Percentiles rank a stretch among this genome's conserved stretches.
Conservation (phyloP, 257 asterid species). For the Nicotiana knightiana region DNA sequence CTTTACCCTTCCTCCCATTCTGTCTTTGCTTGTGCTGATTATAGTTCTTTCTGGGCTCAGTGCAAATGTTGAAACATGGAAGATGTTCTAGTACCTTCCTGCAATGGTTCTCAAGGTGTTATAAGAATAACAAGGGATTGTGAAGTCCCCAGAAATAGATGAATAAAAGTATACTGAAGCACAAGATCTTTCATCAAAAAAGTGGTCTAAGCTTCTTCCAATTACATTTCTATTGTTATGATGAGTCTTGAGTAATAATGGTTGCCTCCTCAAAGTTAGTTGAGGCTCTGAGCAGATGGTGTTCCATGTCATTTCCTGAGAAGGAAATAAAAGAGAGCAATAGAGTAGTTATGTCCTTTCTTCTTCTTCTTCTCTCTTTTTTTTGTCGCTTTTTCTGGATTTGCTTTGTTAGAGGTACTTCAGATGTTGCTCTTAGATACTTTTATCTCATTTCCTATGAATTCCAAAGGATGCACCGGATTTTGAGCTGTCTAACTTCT, state of each 20-base stretch:
- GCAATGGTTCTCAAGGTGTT: neutral
- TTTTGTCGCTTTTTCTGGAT: neutral
- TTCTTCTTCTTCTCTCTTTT: neutral
- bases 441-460: neutral
- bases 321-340: neutral
- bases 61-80: neutral
- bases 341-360: neutral
- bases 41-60: neutral
- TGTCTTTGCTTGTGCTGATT: neutral
- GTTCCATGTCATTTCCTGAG: neutral
- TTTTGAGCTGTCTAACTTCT: conserved; percentile 6
- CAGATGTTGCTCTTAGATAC: neutral
- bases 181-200: neutral
- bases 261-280: neutral
- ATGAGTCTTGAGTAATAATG: neutral
- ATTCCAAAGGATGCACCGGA: neutral
- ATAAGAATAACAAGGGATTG: neutral
- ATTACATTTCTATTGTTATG: neutral
- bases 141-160: neutral
- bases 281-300: neutral
- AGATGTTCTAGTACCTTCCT: neutral
- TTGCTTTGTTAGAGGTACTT: neutral
- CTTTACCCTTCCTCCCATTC: neutral
- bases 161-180: neutral
- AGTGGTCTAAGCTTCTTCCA: neutral